Conservation (phyloP, 441 rosid genomes). For the Pelargonium cotyledonis region DNA sequence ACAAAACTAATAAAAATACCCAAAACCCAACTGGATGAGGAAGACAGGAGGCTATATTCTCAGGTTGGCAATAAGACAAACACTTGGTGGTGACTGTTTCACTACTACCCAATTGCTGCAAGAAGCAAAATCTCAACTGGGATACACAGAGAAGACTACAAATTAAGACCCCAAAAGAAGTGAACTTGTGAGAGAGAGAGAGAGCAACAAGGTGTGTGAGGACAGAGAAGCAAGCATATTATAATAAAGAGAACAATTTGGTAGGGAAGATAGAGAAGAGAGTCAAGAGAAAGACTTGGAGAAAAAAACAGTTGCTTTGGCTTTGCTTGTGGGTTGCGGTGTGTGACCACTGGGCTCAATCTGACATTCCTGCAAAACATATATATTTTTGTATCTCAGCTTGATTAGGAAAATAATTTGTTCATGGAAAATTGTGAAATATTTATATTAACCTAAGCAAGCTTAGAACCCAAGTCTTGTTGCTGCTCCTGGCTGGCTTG, state of each 20-base stretch:
- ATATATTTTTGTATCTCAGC: slow-evolving; percentile 2
- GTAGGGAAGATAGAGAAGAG: slow-evolving; percentile 14
- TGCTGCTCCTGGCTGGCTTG: slow-evolving; percentile 17
- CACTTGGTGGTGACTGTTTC: slow-evolving; percentile 29
- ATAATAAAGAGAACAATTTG: slow-evolving; percentile 1
- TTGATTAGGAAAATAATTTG: background rate
- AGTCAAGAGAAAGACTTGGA: slow-evolving; percentile 7
- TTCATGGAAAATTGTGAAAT: slow-evolving; percentile 4
- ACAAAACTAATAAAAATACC: background rate
- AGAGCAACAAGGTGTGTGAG: slow-evolving; percentile 32
- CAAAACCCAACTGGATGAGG: slow-evolving; percentile 24
- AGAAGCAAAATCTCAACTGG: slow-evolving; percentile 31
- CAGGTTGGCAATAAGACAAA: slow-evolving; percentile 46
- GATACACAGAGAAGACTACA: slow-evolving; percentile 13
- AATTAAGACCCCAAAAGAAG: background rate
- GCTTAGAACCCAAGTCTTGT: slow-evolving; percentile 11
- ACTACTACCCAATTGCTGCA: slow-evolving; percentile 35
- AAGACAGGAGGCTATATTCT: slow-evolving; percentile 24
- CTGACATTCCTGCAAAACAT: slow-evolving; percentile 42
- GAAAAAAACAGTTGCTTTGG: slow-evolving; percentile 20
- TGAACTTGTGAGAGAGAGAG: slow-evolving; percentile 2
- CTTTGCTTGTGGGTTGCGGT: background rate
- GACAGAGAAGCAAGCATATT: slow-evolving; percentile 25
- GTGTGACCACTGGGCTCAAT: slow-evolving; percentile 28
- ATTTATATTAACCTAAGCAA: background rate